These are phyloP conservation scores for Epichloe glyceriae DNA, from an alignment of 2,329 filamentous ascomycete genomes.

Conservation along the genomic window DNA sequence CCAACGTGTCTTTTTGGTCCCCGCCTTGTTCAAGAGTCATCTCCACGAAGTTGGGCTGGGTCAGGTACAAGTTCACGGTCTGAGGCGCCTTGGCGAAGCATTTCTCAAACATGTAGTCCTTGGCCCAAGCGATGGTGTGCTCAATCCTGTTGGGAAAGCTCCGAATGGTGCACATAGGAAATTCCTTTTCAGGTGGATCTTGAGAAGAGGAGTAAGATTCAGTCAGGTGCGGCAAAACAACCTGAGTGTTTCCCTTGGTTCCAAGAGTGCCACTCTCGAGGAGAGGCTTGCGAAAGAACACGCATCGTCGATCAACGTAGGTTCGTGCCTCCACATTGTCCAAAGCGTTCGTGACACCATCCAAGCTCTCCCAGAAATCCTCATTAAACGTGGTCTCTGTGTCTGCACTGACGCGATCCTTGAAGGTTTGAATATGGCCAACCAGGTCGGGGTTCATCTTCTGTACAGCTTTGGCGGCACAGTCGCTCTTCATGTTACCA, in stretches of 20 bases:
- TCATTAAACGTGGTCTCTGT: constrained; percentile 94
- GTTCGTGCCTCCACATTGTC: constrained; percentile 96
- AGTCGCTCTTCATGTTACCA: constrained; percentile 91
- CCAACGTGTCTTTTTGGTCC: constrained; percentile 85
- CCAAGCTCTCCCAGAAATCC: constrained; percentile 73
- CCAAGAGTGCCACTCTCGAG: constrained; percentile 96
- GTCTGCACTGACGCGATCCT: constrained; percentile 80
- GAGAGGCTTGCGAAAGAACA: constrained; percentile 95
- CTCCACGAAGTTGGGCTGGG: constrained; percentile 81
- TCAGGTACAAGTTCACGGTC: constrained; percentile 86
- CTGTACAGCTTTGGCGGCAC: constrained; percentile 77
- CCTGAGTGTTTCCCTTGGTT: constrained; percentile 97
- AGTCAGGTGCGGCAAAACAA: constrained; percentile 78
- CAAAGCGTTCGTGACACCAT: constrained; percentile 90
- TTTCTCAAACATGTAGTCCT: constrained; percentile 80
- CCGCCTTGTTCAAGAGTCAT: constrained; percentile 82
- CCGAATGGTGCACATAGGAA: constrained; percentile 95
- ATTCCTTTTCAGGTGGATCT: constrained; percentile 94
- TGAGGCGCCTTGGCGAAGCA: constrained; percentile 90
- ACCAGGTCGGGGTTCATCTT: constrained; percentile 89
- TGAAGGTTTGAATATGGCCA: constrained; percentile 73
- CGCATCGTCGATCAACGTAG: constrained; percentile 90
- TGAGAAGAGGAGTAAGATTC: constrained; percentile 94
- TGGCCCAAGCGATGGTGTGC: constrained; percentile 96
- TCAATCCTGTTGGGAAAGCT: constrained; percentile 98